These are phyloP conservation scores for Microcyclospora pomicola DNA, from an alignment of 2,329 filamentous ascomycete genomes.

Conservation along the genomic window DNA sequence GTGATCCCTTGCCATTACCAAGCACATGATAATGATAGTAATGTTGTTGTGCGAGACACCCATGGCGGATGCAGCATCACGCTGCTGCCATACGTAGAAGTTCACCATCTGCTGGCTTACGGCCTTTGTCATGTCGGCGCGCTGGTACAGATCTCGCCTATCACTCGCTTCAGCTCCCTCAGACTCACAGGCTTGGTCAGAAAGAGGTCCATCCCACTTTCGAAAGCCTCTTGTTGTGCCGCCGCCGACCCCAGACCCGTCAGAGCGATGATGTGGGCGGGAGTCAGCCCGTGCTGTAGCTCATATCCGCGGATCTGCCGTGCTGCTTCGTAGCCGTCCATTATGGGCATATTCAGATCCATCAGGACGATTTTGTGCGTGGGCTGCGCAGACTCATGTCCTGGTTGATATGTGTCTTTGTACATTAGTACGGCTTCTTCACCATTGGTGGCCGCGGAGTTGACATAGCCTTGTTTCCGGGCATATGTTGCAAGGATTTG, in stretches of 20 bases:
- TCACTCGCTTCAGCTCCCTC: not conserved
- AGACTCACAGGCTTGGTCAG: conserved; percentile 17
- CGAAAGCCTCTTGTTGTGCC: conserved; percentile 16
- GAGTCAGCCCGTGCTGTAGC: not conserved
- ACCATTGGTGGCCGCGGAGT: conserved; percentile 28
- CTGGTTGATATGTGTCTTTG: conserved; percentile 7
- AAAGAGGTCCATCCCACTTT: conserved; percentile 19
- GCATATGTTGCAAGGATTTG: conserved; percentile 7
- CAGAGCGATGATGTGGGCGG: conserved; percentile 10
- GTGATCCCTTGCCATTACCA: no score
- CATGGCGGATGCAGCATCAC: no score
- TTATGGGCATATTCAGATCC: conserved; percentile 20
- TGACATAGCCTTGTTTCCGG: conserved; percentile 21
- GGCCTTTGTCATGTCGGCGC: no score
- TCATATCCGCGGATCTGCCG: conserved; percentile 11
- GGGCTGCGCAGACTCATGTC: not conserved
- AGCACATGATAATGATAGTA: no score
- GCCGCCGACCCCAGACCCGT: conserved; percentile 10
- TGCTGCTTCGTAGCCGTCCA: conserved; percentile 14
- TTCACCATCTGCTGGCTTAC: no score
- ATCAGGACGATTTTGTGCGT: conserved; percentile 31
- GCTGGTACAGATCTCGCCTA: no score
- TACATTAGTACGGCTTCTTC: conserved; percentile 32
- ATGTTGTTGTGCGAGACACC: no score
- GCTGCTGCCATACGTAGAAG: no score